Evolutionary conservation across 2,329 filamentous ascomycete species (phyloP), one percentile per base, ranked within the genome.

Genomic region (Drechslera avenae): DNA sequence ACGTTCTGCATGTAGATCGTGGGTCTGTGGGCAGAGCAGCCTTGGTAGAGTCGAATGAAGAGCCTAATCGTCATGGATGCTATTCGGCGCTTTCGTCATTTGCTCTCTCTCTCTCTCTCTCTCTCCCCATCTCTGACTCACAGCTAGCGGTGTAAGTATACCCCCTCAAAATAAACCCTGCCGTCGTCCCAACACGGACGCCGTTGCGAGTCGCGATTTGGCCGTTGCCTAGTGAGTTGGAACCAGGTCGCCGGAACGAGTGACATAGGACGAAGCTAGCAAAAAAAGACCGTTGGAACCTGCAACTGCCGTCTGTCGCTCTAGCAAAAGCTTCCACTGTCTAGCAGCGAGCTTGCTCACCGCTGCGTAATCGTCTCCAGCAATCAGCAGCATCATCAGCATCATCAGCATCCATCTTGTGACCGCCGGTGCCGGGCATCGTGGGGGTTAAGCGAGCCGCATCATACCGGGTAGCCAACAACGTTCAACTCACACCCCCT

Each of bases 121-220:
- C n/a, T n/a, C n/a, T n/a, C n/a, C n/a, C n/a, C n/a, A n/a, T 28
- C 36, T 39, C 21, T 59, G 54, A 57, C 26, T 59, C 56, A 54
- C 51, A 47, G 35, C 16, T 39, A 52, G 54, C 54, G 54, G 56
- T 59, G 54, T 47, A 48, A 6, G 21, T 23, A 28, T 28, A 28
- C 16, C 34, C 34, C 55, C 34, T 30, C 55, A 56, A 43, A 28
- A 13, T 12, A 13, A 12, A 12, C 10, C 17, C 45, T 42, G 41
- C 14, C 49, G 30, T 31, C 46, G 49, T 43, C 35, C 44, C 49
- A 50, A 44, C 46, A 52, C 41, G 46, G 43, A 50, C 52, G 41
- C 44, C 37, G 39, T 49, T 48, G 34, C 32, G 35, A 50, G 39
- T 49, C 46, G 34, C 32, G 31, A 50, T 30, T 46, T 50, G 36